Conservation (phyloP, 78 protist genomes). For the Isochrysis galbana region DNA sequence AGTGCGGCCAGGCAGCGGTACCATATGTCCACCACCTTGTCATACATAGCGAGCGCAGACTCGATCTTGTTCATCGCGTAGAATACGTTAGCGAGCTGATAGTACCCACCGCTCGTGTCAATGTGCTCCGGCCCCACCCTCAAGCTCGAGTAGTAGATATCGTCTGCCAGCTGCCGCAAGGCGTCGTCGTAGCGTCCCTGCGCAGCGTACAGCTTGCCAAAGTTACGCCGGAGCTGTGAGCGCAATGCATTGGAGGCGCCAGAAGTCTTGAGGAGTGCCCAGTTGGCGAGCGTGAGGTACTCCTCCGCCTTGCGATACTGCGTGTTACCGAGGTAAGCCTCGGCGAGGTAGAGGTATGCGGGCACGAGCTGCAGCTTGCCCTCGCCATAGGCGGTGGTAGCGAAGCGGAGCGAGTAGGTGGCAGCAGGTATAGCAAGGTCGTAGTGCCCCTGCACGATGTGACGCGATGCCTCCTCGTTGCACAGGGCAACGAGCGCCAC, state of each 20-base stretch:
- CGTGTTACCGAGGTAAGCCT: conserved; percentile 36
- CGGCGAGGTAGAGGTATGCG: conserved; percentile 38
- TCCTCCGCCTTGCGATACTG: conserved; percentile 37
- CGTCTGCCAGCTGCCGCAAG: conserved; percentile 49
- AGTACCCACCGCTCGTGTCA: background rate
- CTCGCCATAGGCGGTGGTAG: conserved; percentile 31
- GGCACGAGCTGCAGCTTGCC: conserved; percentile 40
- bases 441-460: background rate
- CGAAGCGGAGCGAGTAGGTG: conserved; percentile 18
- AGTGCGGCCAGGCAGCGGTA: background rate
- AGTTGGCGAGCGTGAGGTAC: conserved; percentile 48
- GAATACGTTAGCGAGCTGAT: conserved; percentile 4
- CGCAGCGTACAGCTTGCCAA: conserved; percentile 52
- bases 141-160: conserved; percentile 11
- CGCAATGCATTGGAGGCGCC: background rate
- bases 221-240: conserved; percentile 50
- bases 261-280: conserved; percentile 24
- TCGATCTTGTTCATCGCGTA: background rate
- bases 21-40: background rate
- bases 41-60: background rate
- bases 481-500: background rate
- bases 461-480: background rate
- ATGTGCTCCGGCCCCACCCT: background rate
- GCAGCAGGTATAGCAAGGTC: conserved; percentile 57
- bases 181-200: conserved; percentile 46